A percentile compares a stretch with the other conserved stretches of the same genome.
phyloP scores from a whole-genome alignment of 1,284 basidiomycete genomes.

The Ustilago nuda region DNA sequence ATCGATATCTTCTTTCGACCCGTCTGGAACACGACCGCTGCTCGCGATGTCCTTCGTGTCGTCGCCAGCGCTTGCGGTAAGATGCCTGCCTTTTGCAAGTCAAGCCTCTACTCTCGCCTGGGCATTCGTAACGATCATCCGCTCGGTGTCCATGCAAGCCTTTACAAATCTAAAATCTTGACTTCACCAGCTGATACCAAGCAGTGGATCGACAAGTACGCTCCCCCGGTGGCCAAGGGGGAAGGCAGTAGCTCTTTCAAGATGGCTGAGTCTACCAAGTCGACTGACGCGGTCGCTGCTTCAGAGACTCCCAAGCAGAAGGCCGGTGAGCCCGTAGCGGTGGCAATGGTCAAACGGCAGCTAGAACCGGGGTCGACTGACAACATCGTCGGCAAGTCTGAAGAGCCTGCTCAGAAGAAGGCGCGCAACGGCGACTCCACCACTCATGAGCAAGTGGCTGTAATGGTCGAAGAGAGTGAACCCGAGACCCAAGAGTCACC shows the following conservation, averaged over 20 bases:
- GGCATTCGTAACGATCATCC: slow-evolving; percentile 23
- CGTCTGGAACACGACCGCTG: slow-evolving; percentile 25
- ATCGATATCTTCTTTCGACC: slow-evolving; percentile 36
- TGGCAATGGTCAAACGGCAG: slow-evolving; percentile 6
- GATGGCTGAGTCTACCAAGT: background rate
- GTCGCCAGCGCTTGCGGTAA: slow-evolving; percentile 20
- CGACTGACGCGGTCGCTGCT: background rate
- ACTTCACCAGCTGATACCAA: slow-evolving; percentile 18
- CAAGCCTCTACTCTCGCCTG: slow-evolving; percentile 28
- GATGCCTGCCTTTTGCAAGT: slow-evolving; percentile 37
- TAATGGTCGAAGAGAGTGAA: background rate
- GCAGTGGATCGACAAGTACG: slow-evolving; percentile 9
- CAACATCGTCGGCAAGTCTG: background rate
- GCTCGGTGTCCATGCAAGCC: slow-evolving; percentile 7
- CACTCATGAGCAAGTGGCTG: background rate
- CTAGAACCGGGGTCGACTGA: background rate
- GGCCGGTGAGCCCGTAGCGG: background rate
- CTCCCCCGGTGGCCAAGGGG: background rate
- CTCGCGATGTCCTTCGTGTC: slow-evolving; percentile 20
- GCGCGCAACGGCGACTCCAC: slow-evolving; percentile 7
- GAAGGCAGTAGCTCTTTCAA: background rate
- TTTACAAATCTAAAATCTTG: slow-evolving; percentile 30
- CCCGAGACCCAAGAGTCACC: slow-evolving; percentile 19
- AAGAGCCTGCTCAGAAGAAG: slow-evolving; percentile 22
- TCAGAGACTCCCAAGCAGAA: background rate